phyloP scores from a whole-genome alignment of 345 rosid genomes.

The Acer campestre region DNA sequence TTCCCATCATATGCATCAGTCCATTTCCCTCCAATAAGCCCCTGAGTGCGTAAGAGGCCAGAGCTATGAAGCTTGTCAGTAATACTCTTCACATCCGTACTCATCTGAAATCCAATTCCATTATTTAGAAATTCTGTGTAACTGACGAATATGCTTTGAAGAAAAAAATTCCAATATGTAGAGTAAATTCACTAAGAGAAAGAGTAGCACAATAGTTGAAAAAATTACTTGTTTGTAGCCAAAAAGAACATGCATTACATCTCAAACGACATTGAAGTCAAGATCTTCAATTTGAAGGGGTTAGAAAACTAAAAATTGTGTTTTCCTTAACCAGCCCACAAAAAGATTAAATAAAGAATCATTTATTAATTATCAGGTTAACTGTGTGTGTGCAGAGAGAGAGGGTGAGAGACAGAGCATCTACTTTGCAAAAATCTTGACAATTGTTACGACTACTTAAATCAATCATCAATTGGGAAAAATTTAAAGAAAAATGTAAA shows the following conservation, averaged over 20 bases:
- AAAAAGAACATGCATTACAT: not conserved
- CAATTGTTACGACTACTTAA: not conserved
- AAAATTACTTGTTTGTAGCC: not conserved
- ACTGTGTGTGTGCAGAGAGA: not conserved
- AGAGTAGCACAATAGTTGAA: not conserved
- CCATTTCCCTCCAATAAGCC: constrained; percentile 92
- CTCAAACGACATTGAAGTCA: not conserved
- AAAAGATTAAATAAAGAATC: not conserved
- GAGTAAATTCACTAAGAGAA: not conserved
- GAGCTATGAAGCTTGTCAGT: constrained; percentile 46
- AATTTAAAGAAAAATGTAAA: not conserved
- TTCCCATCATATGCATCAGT: constrained; percentile 68
- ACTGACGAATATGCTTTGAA: not conserved
- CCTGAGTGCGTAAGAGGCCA: constrained; percentile 66
- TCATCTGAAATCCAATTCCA: constrained; percentile 50
- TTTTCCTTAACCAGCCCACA: not conserved
- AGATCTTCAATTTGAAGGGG: constrained; percentile 5
- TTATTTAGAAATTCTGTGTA: not conserved
- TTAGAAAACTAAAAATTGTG: not conserved
- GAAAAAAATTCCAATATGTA: not conserved
- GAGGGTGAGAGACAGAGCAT: not conserved
- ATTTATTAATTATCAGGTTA: not conserved
- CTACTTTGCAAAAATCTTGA: not conserved
- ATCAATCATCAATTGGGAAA: not conserved
- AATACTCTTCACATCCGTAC: constrained; percentile 50